Conservation (phyloP, 2,329 filamentous ascomycete species). For the Coniochaeta sp. region DNA sequence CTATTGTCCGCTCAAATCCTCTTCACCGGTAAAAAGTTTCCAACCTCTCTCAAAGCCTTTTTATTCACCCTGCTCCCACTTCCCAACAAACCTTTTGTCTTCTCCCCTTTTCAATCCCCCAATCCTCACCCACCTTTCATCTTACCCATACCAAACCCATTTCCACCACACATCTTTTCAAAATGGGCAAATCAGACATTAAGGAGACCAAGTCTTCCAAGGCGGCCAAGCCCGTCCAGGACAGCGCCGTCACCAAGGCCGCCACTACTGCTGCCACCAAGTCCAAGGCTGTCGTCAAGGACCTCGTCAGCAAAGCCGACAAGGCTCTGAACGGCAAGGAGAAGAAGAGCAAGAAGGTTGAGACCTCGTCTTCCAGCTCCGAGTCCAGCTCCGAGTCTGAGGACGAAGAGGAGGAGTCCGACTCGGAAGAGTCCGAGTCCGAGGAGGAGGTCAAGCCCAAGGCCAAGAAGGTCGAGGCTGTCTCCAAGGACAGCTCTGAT, state of each 20-base stretch:
- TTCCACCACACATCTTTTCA: conserved; percentile 5
- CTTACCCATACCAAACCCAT: conserved; percentile 2
- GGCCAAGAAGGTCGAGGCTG: conserved; percentile 6
- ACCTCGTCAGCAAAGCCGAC: conserved; percentile 41
- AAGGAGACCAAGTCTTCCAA: conserved; percentile 36
- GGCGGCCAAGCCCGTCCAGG: conserved; percentile 24
- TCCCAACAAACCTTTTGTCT: neutral
- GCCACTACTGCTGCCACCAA: conserved; percentile 57
- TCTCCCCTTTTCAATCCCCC: neutral
- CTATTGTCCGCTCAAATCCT: neutral
- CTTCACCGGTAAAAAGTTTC: neutral
- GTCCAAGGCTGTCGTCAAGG: conserved; percentile 61
- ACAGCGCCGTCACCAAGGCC: conserved; percentile 57
- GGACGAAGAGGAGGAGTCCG: conserved; percentile 22
- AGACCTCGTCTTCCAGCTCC: conserved; percentile 18
- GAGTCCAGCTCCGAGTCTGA: conserved; percentile 12
- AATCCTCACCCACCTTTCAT: neutral
- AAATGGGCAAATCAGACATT: conserved; percentile 62
- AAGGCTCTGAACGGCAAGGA: conserved; percentile 27
- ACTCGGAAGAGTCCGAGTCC: conserved; percentile 13
- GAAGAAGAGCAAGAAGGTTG: conserved; percentile 35
- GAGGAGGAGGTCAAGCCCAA: conserved; percentile 27
- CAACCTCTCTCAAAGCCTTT: neutral
- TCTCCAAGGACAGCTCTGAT: conserved; percentile 15
- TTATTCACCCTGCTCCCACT: neutral